These are phyloP conservation scores for Aleurites moluccanus DNA, from an alignment of 441 rosid genomes.

Conservation along the genomic window DNA sequence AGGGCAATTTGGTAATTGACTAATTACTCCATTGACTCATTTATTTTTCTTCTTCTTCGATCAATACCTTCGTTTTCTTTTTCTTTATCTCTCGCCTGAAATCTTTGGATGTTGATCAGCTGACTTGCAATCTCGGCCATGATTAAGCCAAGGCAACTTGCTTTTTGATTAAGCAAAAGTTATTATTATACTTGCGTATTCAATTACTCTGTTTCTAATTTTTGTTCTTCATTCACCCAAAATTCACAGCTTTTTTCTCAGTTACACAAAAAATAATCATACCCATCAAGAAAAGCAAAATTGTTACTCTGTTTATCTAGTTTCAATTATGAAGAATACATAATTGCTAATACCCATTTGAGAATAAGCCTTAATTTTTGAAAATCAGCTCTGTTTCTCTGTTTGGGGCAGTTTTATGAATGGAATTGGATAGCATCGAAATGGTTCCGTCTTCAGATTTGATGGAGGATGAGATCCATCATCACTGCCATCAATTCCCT, in stretches of 20 bases:
- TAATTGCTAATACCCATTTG: constrained; percentile 22
- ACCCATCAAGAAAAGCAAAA: constrained; percentile 9
- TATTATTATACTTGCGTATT: background rate
- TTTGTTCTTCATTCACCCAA: constrained; percentile 6
- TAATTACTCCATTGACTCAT: no score
- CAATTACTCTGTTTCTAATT: background rate
- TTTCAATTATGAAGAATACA: background rate
- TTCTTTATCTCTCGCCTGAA: constrained; percentile 17
- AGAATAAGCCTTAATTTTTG: constrained; percentile 10
- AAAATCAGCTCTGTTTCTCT: background rate
- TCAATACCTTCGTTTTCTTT: constrained; percentile 15
- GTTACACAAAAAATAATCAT: background rate
- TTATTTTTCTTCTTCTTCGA: background rate
- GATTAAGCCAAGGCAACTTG: constrained; percentile 42
- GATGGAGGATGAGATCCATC: constrained; percentile 83
- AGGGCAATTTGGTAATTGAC: no score
- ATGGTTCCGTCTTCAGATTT: constrained; percentile 68
- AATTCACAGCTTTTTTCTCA: background rate
- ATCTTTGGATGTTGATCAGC: constrained; percentile 46
- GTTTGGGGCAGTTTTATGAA: no score
- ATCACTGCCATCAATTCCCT: no score
- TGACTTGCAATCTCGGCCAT: constrained; percentile 35
- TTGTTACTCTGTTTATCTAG: background rate
- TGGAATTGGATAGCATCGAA: constrained; percentile 80
- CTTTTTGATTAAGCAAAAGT: constrained; percentile 1